Percentiles rank a stretch among this genome's conserved stretches.
Conservation (phyloP, 495 filamentous ascomycete genomes). For the Penicillium goetzii region DNA sequence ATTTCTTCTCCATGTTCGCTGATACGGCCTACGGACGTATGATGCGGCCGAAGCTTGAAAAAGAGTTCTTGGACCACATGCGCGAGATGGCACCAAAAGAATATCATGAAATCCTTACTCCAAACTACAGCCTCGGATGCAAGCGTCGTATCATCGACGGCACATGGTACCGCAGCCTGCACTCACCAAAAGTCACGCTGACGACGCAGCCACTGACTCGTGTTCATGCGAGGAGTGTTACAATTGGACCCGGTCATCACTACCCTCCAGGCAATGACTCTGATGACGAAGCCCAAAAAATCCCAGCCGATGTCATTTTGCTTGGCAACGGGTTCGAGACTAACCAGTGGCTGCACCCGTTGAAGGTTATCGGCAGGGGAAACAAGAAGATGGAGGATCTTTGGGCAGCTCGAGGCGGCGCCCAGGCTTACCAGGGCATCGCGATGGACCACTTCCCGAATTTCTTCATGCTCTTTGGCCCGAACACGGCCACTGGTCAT, state of each 20-base stretch:
- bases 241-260: conserved; percentile 53
- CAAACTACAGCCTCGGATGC: conserved; percentile 64
- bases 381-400: conserved; percentile 55
- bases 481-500: conserved; percentile 68
- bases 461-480: conserved; percentile 69
- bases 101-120: conserved; percentile 66
- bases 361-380: conserved; percentile 47
- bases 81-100: conserved; percentile 54
- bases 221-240: conserved; percentile 54
- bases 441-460: conserved; percentile 70
- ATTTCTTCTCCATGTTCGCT: conserved; percentile 40
- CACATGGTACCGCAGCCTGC: conserved; percentile 57
- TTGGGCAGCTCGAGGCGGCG: conserved; percentile 61
- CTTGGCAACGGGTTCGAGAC: conserved; percentile 62
- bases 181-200: conserved; percentile 58
- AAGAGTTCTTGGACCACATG: conserved; percentile 51
- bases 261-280: conserved; percentile 46
- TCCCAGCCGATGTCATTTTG: conserved; percentile 63
- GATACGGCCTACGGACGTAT: conserved; percentile 36
- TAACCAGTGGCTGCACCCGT: conserved; percentile 43
- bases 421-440: conserved; percentile 66
- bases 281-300: conserved; percentile 40
- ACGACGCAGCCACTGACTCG: conserved; percentile 57
- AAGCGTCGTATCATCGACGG: conserved; percentile 63
- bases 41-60: conserved; percentile 35